Base-by-base conservation (phyloP, 2,329 filamentous ascomycete species). In the Ustilaginoidea virens region DNA sequence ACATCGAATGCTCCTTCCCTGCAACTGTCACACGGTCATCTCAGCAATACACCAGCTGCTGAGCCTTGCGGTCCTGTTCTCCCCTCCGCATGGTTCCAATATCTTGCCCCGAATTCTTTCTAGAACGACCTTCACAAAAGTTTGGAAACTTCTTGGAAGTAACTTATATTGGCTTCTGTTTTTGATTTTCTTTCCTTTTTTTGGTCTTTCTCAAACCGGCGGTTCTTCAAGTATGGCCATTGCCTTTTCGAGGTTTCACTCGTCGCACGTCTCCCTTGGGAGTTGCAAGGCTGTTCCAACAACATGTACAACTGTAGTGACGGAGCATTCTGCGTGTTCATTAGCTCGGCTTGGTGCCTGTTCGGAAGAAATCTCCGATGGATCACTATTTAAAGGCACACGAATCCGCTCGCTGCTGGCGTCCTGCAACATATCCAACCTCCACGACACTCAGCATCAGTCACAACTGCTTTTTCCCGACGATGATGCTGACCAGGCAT, bases 51-150 rank as follows among this genome's bases (percentile, higher is more conserved):
- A n/a, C n/a, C n/a, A n/a, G n/a, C n/a, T n/a, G n/a, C n/a, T n/a
- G n/a, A n/a, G n/a, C n/a, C n/a, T n/a, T n/a, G n/a, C n/a, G n/a
- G n/a, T n/a, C n/a, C n/a, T n/a, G n/a, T 38, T 28, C 32, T 40
- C 40, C 43, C 45, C 44, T 43, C 33, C 29, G 33, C 44, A 60
- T 60, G 55, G 46, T 51, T 54, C 55, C 55, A 52, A 31, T 26
- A 25, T 21, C 13, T 22, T 43, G 40, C 39, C 50, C 31, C 25
- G 25, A 20, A 15, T 18, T 17, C 17, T 43, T 53, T 53, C 58
- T 52, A 51, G 49, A 51, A 12, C 17, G 24, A 15, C 17, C 17
- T 16, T 31, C 20, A 12, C 11, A 13, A 21, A 27, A 22, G 27
- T 17, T 26, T 25, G 33, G 17, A 17, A 48, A 55, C 54, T 61